These are phyloP conservation scores for Neoarthrinium moseri DNA, from an alignment of 2,329 filamentous ascomycete genomes.

Conservation along the genomic window DNA sequence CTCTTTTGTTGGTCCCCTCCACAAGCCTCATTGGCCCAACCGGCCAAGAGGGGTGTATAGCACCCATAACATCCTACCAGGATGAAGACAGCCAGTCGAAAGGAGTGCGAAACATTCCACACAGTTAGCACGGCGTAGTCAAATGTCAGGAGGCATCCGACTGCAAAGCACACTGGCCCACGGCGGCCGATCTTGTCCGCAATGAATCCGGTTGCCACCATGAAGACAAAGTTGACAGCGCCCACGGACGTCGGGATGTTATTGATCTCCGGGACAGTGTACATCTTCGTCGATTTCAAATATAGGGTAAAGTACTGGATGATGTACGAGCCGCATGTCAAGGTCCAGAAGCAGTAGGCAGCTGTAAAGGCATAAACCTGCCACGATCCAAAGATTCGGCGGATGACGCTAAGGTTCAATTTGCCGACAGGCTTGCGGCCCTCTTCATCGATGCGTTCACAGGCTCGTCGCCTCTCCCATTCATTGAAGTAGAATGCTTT, in stretches of 20 bases:
- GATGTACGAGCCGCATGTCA: constrained; percentile 36
- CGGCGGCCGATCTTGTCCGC: constrained; percentile 33
- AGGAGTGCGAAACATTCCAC: constrained; percentile 34
- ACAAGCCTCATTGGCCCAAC: constrained; percentile 39
- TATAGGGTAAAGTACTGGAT: constrained; percentile 41
- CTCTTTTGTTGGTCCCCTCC: constrained; percentile 42
- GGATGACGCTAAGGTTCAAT: constrained; percentile 33
- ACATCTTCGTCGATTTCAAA: constrained; percentile 33
- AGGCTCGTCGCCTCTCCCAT: constrained; percentile 62
- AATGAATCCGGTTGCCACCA: constrained; percentile 27
- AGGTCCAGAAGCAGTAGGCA: constrained; percentile 36
- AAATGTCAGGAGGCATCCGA: constrained; percentile 33
- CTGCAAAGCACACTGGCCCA: constrained; percentile 33
- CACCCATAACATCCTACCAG: constrained; percentile 38
- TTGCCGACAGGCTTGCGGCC: constrained; percentile 35
- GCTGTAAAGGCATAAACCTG: constrained; percentile 42
- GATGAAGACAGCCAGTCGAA: constrained; percentile 38
- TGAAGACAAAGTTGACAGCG: constrained; percentile 41
- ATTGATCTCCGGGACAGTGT: constrained; percentile 39
- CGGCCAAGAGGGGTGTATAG: constrained; percentile 38
- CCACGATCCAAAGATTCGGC: constrained; percentile 38
- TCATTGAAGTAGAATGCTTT: constrained; percentile 41
- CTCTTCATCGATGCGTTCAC: constrained; percentile 65
- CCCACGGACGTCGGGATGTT: constrained; percentile 43
- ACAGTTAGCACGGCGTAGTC: constrained; percentile 34